phyloP scores from a whole-genome alignment of 2,329 filamentous ascomycete genomes.

The Fusarium coicis region DNA sequence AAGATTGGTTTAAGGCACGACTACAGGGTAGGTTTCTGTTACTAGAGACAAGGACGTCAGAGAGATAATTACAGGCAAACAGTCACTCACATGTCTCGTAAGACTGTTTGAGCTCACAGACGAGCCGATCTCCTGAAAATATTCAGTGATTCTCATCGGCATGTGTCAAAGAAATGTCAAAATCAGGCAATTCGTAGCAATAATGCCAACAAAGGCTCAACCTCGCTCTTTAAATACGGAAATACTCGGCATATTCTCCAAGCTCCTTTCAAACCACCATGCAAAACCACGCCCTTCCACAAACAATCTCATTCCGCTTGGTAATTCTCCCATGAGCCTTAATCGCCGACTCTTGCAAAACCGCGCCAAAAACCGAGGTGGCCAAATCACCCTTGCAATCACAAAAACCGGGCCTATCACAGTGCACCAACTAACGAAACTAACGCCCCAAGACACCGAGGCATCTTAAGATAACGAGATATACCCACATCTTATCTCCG shows the following conservation, averaged over 20 bases:
- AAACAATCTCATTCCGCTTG: neutral
- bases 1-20: too few species aligned
- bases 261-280: neutral
- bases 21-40: too few species aligned
- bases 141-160: accelerated
- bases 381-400: neutral
- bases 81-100: accelerated
- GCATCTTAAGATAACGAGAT: neutral
- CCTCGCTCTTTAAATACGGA: neutral
- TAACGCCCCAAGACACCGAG: constrained; percentile 4
- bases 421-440: neutral
- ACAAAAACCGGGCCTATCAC: neutral
- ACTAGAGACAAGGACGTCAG: too few species aligned
- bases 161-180: neutral
- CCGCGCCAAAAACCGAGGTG: neutral
- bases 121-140: accelerated
- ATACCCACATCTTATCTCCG: constrained; percentile 26
- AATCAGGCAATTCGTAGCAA: neutral
- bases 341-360: constrained; percentile 1
- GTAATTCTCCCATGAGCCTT: accelerated
- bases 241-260: neutral
- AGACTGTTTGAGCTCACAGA: accelerated
- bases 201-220: accelerated
- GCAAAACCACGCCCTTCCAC: neutral
- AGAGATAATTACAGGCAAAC: neutral